These are phyloP conservation scores for Teunomyces cretensis DNA, from an alignment of 805 yeast species.

Conservation along the genomic window DNA sequence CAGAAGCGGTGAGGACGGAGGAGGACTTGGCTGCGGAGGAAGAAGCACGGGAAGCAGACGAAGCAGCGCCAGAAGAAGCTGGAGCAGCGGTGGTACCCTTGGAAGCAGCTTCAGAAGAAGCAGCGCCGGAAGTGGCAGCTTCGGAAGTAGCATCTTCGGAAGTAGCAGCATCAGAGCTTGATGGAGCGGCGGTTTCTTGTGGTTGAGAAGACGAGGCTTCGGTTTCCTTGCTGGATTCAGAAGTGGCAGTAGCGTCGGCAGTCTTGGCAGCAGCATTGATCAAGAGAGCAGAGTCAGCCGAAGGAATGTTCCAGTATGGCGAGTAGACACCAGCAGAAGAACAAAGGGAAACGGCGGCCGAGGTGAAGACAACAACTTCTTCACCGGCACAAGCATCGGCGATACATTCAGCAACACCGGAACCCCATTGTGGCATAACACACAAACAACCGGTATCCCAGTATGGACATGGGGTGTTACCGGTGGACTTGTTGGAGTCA, in stretches of 20 bases:
- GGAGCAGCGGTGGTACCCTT: slow-evolving; percentile 9
- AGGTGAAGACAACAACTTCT: slow-evolving; percentile 39
- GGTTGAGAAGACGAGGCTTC: no score
- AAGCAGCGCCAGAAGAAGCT: slow-evolving; percentile 1
- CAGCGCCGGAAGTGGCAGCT: slow-evolving; percentile 3
- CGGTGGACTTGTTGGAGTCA: slow-evolving; percentile 21
- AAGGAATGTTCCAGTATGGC: slow-evolving; percentile 44
- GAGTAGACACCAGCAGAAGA: slow-evolving; percentile 39
- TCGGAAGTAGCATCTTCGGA: no score
- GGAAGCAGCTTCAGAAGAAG: slow-evolving; percentile 1
- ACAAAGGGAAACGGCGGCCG: slow-evolving; percentile 44
- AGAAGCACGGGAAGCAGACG: slow-evolving; percentile 1
- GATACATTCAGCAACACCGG: slow-evolving; percentile 43
- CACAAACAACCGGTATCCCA: slow-evolving; percentile 55
- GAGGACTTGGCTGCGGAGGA: slow-evolving; percentile 13
- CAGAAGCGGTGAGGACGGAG: slow-evolving; percentile 5
- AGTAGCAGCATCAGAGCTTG: background rate
- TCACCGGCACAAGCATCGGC: slow-evolving; percentile 36
- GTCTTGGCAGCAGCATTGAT: slow-evolving; percentile 22
- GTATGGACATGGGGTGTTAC: slow-evolving; percentile 51
- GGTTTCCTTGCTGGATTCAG: no score
- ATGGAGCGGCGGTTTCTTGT: slow-evolving; percentile 4
- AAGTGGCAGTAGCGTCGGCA: slow-evolving; percentile 9
- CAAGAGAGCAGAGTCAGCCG: slow-evolving; percentile 32
- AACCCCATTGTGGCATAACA: slow-evolving; percentile 48